Percentiles rank a stretch among this genome's conserved stretches.
Conservation (phyloP, 805 yeast genomes). For the Candida schatavii region DNA sequence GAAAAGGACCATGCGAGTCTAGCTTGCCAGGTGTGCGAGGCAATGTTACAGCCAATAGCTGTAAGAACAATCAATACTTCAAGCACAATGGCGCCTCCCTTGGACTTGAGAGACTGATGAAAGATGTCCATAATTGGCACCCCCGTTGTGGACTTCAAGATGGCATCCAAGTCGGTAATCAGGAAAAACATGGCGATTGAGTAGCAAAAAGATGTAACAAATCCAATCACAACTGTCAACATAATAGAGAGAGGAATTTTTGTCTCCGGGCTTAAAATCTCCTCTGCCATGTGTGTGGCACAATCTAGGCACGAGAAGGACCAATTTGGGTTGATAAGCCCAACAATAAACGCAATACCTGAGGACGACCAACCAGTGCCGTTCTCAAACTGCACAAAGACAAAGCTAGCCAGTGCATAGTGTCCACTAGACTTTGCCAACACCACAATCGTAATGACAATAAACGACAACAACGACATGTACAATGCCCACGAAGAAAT, state of each 20-base stretch:
- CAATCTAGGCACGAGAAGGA: constrained; percentile 66
- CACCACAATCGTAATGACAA: constrained; percentile 51
- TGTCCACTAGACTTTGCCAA: constrained; percentile 51
- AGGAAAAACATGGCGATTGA: constrained; percentile 58
- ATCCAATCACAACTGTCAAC: constrained; percentile 63
- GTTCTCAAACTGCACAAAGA: constrained; percentile 52
- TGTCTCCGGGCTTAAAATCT: constrained; percentile 53
- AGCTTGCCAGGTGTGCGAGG: constrained; percentile 67
- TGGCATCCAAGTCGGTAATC: constrained; percentile 49
- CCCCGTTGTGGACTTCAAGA: constrained; percentile 51
- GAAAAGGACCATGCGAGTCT: constrained; percentile 68
- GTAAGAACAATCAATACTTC: constrained; percentile 49
- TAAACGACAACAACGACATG: constrained; percentile 50
- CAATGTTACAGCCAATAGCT: constrained; percentile 57
- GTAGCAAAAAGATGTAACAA: constrained; percentile 55
- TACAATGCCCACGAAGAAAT: constrained; percentile 50
- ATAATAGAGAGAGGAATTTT: constrained; percentile 61
- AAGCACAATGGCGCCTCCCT: constrained; percentile 54
- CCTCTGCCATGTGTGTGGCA: constrained; percentile 73
- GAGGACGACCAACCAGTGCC: constrained; percentile 59
- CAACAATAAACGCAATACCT: constrained; percentile 65
- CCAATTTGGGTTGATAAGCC: constrained; percentile 70
- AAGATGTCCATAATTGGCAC: constrained; percentile 64
- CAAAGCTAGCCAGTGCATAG: constrained; percentile 50
- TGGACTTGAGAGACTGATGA: constrained; percentile 52